Evolutionary conservation across 1,284 basidiomycete species (phyloP).

Genomic region (Coriolopsis trogii): DNA sequence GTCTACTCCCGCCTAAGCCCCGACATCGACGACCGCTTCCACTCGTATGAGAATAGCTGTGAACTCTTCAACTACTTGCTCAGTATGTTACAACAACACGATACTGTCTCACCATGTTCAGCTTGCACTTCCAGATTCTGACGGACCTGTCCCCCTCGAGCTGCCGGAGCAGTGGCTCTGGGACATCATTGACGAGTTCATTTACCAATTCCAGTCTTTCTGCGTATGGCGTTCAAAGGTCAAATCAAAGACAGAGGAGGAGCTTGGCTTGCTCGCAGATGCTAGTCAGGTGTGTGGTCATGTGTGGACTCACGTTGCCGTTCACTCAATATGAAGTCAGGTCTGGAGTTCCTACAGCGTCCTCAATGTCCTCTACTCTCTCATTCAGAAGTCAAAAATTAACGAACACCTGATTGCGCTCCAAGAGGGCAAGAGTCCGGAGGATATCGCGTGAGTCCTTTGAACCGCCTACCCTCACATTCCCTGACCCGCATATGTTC

Average conservation of each 20-base stretch:
- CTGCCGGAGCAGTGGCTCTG: slow-evolving; percentile 98
- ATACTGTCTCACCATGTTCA: neutral
- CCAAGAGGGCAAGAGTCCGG: slow-evolving; percentile 77
- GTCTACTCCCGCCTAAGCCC: slow-evolving; percentile 96
- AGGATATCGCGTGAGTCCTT: slow-evolving; percentile 77
- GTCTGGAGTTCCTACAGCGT: slow-evolving; percentile 98
- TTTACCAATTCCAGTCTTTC: slow-evolving; percentile 98
- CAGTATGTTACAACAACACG: slow-evolving; percentile 43
- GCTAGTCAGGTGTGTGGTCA: slow-evolving; percentile 70
- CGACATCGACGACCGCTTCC: slow-evolving; percentile 96
- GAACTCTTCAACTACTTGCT: slow-evolving; percentile 97
- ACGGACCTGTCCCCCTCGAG: slow-evolving; percentile 90
- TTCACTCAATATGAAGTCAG: no score
- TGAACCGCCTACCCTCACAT: neutral
- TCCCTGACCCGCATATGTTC: no score
- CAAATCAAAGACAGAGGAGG: slow-evolving; percentile 88
- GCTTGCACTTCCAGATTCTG: slow-evolving; percentile 65
- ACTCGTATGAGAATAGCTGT: slow-evolving; percentile 99
- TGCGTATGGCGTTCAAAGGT: slow-evolving; percentile 89
- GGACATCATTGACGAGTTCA: slow-evolving; percentile 99
- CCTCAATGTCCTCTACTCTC: slow-evolving; percentile 95
- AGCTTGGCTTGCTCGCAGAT: slow-evolving; percentile 80
- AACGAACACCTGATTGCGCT: slow-evolving; percentile 91
- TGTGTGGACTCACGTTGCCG: no score
- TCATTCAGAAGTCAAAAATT: slow-evolving; percentile 96